Evolutionary conservation across 371 early-diverging fungal genomes (phyloP).

Genomic region (Mortierella sp.): DNA sequence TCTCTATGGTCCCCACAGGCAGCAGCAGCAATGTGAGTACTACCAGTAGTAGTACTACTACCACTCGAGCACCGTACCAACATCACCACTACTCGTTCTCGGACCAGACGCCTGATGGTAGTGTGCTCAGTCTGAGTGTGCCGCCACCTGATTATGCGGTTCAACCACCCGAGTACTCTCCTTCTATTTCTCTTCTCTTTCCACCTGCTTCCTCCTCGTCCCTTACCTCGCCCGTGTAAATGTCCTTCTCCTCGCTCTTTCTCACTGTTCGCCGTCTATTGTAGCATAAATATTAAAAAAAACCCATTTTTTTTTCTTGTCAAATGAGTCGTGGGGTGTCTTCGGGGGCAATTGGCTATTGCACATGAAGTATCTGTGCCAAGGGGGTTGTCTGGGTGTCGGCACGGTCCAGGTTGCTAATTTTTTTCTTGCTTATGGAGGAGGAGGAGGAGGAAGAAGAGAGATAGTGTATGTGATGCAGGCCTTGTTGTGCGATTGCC

Average conservation of each 20-base stretch:
- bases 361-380: not conserved
- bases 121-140: not conserved
- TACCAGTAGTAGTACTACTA: not conserved
- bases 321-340: no score
- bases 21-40: not conserved
- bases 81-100: constrained; percentile 33
- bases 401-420: constrained; percentile 15
- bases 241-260: not conserved
- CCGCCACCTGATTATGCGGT: constrained; percentile 43
- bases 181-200: not conserved
- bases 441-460: no score
- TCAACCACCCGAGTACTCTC: constrained; percentile 21
- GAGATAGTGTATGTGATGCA: not conserved
- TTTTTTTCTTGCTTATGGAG: no score
- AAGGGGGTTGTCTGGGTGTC: not conserved
- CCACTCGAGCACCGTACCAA: constrained; percentile 12
- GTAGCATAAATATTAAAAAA: not conserved
- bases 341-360: not conserved
- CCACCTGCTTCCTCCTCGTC: not conserved
- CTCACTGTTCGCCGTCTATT: no score
- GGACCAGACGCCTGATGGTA: constrained; percentile 33
- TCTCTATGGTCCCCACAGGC: not conserved
- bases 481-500: not conserved
- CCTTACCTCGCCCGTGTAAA: not conserved
- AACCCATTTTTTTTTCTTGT: not conserved